A percentile compares a stretch with the other conserved stretches of the same genome.
These are phyloP conservation scores for Erythrophleum ivorense DNA, from an alignment of 331 rosid genomes.

Conservation along the genomic window DNA sequence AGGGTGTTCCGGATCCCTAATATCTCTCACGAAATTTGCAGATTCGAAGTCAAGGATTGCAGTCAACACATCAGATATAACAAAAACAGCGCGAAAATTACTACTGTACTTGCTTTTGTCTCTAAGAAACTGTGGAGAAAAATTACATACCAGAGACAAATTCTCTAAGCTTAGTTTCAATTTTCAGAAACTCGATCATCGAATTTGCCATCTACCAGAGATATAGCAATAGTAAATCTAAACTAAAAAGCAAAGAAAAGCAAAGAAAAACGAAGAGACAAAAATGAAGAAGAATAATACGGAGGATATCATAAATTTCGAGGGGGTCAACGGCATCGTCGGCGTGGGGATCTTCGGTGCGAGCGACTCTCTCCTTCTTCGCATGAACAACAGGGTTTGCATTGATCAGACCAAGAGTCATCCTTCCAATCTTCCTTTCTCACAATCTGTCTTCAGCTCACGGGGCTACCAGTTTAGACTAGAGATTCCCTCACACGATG, in stretches of 20 bases:
- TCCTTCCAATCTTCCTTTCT: conserved; percentile 31
- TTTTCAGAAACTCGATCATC: conserved; percentile 6
- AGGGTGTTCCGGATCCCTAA: conserved; percentile 99
- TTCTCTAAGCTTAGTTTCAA: conserved; percentile 1
- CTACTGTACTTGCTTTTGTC: neutral
- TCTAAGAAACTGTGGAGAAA: neutral
- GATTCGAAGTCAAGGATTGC: conserved; percentile 69
- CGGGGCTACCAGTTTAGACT: neutral
- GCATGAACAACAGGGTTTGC: conserved; percentile 98
- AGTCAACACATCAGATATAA: neutral
- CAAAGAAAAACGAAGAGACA: neutral
- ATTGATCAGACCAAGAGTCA: conserved; percentile 96
- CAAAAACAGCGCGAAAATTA: neutral
- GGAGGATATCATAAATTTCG: conserved; percentile 95
- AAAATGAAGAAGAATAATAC: neutral
- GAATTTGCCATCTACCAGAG: neutral
- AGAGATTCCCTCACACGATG: neutral
- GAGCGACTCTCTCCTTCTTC: conserved; percentile 83
- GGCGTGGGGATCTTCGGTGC: conserved; percentile 67
- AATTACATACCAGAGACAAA: neutral
- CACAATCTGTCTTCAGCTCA: neutral
- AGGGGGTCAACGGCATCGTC: conserved; percentile 90
- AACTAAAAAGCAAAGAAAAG: too few relatives aligned
- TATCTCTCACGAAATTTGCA: conserved; percentile 90
- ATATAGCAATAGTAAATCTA: neutral